Evolutionary conservation across 345 rosid species (phyloP).

Genomic region (Kernera saxatilis): DNA sequence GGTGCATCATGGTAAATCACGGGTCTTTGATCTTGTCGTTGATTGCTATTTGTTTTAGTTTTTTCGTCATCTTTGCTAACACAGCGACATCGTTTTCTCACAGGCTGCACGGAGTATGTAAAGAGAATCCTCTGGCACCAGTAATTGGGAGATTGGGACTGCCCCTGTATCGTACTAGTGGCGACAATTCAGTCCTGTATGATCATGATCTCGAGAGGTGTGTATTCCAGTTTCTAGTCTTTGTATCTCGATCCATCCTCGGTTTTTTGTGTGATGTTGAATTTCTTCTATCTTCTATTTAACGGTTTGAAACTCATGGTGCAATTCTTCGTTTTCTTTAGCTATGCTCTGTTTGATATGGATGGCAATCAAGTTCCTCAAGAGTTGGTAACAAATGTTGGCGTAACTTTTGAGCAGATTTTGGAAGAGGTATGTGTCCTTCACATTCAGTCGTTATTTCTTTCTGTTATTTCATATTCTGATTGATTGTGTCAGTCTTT

Average conservation of each 20-base stretch:
- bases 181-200: constrained; percentile 88
- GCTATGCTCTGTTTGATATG: constrained; percentile 68
- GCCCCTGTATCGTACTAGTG: constrained; percentile 89
- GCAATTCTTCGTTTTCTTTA: constrained; percentile 22
- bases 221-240: background rate
- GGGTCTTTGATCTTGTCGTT: background rate
- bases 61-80: background rate
- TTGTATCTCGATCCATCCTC: background rate
- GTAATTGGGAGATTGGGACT: constrained; percentile 80
- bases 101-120: constrained; percentile 95
- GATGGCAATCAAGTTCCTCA: constrained; percentile 84
- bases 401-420: constrained; percentile 68
- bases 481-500: background rate
- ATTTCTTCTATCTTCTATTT: too few relatives aligned
- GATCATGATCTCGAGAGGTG: constrained; percentile 98
- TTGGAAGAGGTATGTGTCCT: constrained; percentile 57
- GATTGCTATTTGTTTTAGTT: background rate
- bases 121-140: constrained; percentile 92
- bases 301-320: background rate
- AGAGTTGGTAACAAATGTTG: constrained; percentile 68
- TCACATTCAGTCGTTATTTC: background rate
- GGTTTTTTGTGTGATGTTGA: too few relatives aligned
- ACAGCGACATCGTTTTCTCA: background rate
- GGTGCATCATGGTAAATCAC: constrained; percentile 90
- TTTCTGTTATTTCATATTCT: background rate